Conservation (phyloP, 345 rosid species). For the Sisymbrium altissimum region DNA sequence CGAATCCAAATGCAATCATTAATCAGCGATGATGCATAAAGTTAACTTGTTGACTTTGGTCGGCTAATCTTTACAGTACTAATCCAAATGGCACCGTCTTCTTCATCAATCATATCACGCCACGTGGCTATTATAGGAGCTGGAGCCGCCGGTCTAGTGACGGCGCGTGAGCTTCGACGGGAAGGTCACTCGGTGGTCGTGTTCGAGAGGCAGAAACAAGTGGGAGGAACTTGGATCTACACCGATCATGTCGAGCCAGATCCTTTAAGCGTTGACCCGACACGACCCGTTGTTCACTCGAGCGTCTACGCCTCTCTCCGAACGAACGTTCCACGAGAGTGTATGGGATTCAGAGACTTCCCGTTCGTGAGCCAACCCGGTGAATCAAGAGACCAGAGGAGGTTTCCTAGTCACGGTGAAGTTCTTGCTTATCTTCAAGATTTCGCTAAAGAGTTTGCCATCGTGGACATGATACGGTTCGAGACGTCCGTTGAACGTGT, state of each 20-base stretch:
- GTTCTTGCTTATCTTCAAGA: conserved; percentile 59
- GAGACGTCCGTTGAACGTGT: conserved; percentile 56
- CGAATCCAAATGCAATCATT: too few species aligned
- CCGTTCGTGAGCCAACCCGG: conserved; percentile 48
- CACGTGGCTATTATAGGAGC: conserved; percentile 87
- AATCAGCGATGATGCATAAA: too few species aligned
- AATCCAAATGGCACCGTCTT: conserved; percentile 32
- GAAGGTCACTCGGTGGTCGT: conserved; percentile 82
- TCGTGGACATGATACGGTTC: conserved; percentile 62
- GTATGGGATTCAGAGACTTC: conserved; percentile 7
- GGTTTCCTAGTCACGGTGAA: conserved; percentile 72
- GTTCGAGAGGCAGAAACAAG: conserved; percentile 57
- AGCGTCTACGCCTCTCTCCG: conserved; percentile 85
- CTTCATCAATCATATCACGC: conserved; percentile 35
- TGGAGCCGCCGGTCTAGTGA: conserved; percentile 79
- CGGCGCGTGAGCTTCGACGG: conserved; percentile 71
- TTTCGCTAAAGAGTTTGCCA: conserved; percentile 53
- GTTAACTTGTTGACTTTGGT: not conserved
- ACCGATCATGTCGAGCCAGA: conserved; percentile 55
- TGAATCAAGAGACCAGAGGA: conserved; percentile 50
- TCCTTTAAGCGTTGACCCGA: conserved; percentile 58
- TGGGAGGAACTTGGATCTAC: conserved; percentile 87
- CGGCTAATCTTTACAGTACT: too few species aligned
- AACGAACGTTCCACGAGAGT: conserved; percentile 82
- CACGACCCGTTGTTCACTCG: conserved; percentile 48